phyloP scores from a whole-genome alignment of 495 filamentous ascomycete genomes.

The Bombardia bombarda region DNA sequence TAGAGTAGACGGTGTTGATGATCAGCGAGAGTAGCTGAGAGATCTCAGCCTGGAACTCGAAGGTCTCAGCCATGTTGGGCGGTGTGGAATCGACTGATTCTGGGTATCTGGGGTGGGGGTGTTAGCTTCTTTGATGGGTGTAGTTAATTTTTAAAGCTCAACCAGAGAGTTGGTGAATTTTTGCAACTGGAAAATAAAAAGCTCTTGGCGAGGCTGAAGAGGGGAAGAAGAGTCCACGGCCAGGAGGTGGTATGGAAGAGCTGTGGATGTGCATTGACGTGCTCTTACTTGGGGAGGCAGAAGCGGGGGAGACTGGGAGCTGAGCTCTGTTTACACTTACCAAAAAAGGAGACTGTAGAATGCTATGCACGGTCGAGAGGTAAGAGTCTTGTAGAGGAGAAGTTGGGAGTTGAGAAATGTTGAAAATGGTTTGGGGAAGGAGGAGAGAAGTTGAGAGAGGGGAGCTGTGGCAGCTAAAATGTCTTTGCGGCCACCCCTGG shows the following conservation, averaged over 20 bases:
- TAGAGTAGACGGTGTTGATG: slow-evolving; percentile 99
- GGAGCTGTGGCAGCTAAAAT: slow-evolving; percentile 28
- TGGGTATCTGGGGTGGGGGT: slow-evolving; percentile 14
- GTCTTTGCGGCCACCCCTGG: slow-evolving; percentile 17
- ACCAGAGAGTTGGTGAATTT: not conserved
- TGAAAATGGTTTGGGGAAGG: slow-evolving; percentile 13
- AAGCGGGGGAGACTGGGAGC: not conserved
- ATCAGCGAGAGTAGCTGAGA: slow-evolving; percentile 98
- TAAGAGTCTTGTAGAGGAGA: slow-evolving; percentile 5
- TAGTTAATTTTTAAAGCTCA: not conserved
- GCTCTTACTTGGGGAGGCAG: not conserved
- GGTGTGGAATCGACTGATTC: slow-evolving; percentile 12
- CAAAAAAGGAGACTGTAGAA: slow-evolving; percentile 5
- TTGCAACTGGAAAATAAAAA: too few species aligned
- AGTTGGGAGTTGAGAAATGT: slow-evolving; percentile 3
- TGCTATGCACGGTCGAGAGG: slow-evolving; percentile 10
- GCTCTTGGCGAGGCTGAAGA: slow-evolving; percentile 5
- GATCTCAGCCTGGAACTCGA: slow-evolving; percentile 99
- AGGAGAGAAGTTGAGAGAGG: slow-evolving; percentile 9
- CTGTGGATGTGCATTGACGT: not conserved
- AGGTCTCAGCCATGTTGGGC: slow-evolving; percentile 80
- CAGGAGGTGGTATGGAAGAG: too few species aligned
- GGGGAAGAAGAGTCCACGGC: not conserved
- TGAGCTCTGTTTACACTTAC: slow-evolving; percentile 15
- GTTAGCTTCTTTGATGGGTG: slow-evolving; percentile 5